Evolutionary conservation across 768 basidiomycete genomes (phyloP), one percentile per base, ranked within the genome.

Genomic region (Mycena kentingensis): DNA sequence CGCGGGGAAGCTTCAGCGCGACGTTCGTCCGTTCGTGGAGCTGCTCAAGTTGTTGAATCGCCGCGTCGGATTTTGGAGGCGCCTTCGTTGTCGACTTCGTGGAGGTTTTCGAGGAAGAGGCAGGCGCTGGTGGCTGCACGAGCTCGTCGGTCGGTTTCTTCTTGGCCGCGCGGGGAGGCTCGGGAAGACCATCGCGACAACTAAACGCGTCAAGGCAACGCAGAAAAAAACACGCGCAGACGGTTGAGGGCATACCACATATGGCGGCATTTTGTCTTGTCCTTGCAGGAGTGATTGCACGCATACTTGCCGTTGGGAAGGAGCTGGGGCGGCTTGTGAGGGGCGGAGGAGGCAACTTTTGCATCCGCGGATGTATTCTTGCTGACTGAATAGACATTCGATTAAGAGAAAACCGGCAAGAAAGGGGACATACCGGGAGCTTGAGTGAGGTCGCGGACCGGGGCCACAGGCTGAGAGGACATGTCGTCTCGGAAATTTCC

Each of bases 211-310:
- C 11, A 10, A 13, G n/a, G 18, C 21, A 24, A 31, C 41, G 22
- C 8, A 28, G 18, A 24, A 21, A 31, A 38, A 34, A 39, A 36
- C 34, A 57, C 57, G 13, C 46, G 25, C 13, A 34, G 38, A 19
- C 53, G 12, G 35, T 25, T 45, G 26, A 58, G 45, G 35, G 54
- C 73, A 57, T 57, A 90, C 91, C 91, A 93, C 29, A 84, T 65
- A 71, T 93, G 91, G 22, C 85, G 80, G 63, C 91, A 93, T 36
- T 73, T 76, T 4, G 72, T 69, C 67, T 91, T 93, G 62, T 90
- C 83, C 65, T 87, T 89, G 76, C 91, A 93, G 19, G 77, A 46
- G 60, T 93, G 91, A 59, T 88, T 88, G 63, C 91, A 93, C 88
- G 74, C 72, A 56, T 81, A 84, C 51, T 81, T 85, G 13, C 87